A percentile compares a stretch with the other conserved stretches of the same genome.
These are phyloP conservation scores for Trametes polyzona DNA, from an alignment of 1,284 basidiomycete genomes.

Conservation along the genomic window DNA sequence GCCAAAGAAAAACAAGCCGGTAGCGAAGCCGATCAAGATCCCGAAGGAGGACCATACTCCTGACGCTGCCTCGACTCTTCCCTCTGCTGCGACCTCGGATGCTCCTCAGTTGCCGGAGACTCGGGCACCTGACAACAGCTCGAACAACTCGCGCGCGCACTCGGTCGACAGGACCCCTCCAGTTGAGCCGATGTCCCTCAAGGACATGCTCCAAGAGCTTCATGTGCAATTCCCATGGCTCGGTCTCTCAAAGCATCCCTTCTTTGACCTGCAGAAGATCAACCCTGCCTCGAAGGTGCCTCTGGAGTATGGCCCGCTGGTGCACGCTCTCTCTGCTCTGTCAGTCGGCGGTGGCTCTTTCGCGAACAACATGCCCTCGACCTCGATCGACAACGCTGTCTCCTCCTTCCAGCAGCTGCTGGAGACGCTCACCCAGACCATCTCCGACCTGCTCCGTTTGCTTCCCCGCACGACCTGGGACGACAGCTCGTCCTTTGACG, in stretches of 20 bases:
- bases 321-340: slow-evolving; percentile 81
- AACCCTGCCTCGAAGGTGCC: slow-evolving; percentile 75
- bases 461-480: slow-evolving; percentile 86
- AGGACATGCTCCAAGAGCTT: slow-evolving; percentile 67
- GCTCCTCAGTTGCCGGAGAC: slow-evolving; percentile 41
- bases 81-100: slow-evolving; percentile 51
- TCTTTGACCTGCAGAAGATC: slow-evolving; percentile 73
- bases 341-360: slow-evolving; percentile 86
- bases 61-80: slow-evolving; percentile 48
- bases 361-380: slow-evolving; percentile 77
- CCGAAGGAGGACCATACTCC: slow-evolving; percentile 56
- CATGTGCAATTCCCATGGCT: slow-evolving; percentile 61
- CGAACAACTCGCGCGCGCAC: slow-evolving; percentile 61
- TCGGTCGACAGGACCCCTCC: slow-evolving; percentile 51
- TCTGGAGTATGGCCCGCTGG: slow-evolving; percentile 78
- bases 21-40: slow-evolving; percentile 60
- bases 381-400: slow-evolving; percentile 83
- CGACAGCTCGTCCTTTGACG: slow-evolving; percentile 83
- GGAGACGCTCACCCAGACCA: slow-evolving; percentile 84
- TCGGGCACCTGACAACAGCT: slow-evolving; percentile 45
- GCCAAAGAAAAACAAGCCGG: slow-evolving; percentile 78
- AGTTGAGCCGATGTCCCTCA: slow-evolving; percentile 53
- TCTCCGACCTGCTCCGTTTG: slow-evolving; percentile 78
- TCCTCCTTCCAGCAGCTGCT: slow-evolving; percentile 84
- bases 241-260: slow-evolving; percentile 67